These are phyloP conservation scores for Didymella pinodella DNA, from an alignment of 2,329 filamentous ascomycete species.

Conservation along the genomic window DNA sequence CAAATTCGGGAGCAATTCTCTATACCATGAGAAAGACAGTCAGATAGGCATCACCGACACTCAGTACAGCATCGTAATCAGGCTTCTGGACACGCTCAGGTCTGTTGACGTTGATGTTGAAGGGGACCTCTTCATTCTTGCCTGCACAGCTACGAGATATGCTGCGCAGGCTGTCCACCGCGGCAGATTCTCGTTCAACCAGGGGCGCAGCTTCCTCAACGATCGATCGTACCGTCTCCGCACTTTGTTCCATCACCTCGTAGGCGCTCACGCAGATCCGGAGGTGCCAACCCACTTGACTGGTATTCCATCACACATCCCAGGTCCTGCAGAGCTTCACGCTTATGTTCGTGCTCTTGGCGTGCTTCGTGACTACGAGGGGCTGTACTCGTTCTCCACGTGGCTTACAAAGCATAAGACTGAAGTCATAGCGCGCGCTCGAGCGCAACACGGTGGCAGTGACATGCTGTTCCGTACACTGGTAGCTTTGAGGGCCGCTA, in stretches of 20 bases:
- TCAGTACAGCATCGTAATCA: conserved; percentile 38
- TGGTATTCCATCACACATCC: conserved; percentile 51
- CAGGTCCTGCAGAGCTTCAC: conserved; percentile 61
- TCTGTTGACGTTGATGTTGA: conserved; percentile 47
- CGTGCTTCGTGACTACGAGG: conserved; percentile 65
- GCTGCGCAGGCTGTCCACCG: conserved; percentile 36
- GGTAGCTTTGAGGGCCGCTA: conserved; percentile 52
- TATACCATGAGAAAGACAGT: conserved; percentile 9
- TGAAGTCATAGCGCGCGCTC: conserved; percentile 39
- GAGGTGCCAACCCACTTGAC: conserved; percentile 10
- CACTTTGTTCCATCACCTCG: conserved; percentile 37
- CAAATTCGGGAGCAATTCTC: conserved; percentile 7
- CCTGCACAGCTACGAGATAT: conserved; percentile 46
- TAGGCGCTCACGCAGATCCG: conserved; percentile 30
- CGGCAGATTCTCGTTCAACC: conserved; percentile 16
- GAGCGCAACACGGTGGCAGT: conserved; percentile 36
- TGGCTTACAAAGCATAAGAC: conserved; percentile 61
- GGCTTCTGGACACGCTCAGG: conserved; percentile 39
- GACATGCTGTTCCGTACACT: conserved; percentile 46
- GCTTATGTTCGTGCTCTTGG: conserved; percentile 70
- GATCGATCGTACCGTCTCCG: conserved; percentile 35
- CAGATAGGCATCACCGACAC: conserved; percentile 15
- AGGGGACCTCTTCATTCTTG: conserved; percentile 36
- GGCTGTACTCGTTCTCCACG: conserved; percentile 63
- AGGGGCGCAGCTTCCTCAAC: conserved; percentile 25